phyloP scores from a whole-genome alignment of 495 filamentous ascomycete genomes.

The Penicillium dipodomyicola region DNA sequence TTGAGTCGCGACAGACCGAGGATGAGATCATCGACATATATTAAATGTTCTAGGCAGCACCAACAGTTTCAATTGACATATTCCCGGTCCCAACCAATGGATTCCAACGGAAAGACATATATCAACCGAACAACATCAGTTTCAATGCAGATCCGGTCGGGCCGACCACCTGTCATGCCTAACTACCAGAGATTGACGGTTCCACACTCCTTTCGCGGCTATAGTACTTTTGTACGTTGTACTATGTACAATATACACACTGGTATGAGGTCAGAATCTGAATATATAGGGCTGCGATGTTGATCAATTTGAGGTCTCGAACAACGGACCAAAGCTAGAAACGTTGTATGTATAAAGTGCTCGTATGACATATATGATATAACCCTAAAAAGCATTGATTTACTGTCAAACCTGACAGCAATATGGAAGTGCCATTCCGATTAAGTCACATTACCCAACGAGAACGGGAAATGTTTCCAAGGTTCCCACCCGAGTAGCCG shows the following conservation, averaged over 20 bases:
- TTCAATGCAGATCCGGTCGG: background rate
- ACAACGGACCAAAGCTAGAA: background rate
- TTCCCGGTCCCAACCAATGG: background rate
- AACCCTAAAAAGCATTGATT: background rate
- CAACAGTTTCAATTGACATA: background rate
- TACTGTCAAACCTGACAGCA: background rate
- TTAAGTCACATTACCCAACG: background rate
- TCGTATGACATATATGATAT: too few relatives aligned
- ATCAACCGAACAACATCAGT: background rate
- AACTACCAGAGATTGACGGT: background rate
- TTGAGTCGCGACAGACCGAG: background rate
- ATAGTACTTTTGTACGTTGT: background rate
- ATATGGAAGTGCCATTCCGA: background rate
- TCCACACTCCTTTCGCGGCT: background rate
- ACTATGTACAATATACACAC: background rate
- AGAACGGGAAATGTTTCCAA: background rate
- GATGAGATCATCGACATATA: background rate
- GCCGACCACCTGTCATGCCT: background rate
- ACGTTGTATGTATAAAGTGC: too few relatives aligned
- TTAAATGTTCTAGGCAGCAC: too few relatives aligned
- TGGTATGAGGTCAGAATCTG: background rate
- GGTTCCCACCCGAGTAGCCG: too few relatives aligned
- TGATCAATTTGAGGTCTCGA: background rate
- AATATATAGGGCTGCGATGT: background rate
- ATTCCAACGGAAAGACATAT: background rate